Evolutionary conservation across 2,329 filamentous ascomycete genomes (phyloP).

Genomic region (Epichloe scottii): DNA sequence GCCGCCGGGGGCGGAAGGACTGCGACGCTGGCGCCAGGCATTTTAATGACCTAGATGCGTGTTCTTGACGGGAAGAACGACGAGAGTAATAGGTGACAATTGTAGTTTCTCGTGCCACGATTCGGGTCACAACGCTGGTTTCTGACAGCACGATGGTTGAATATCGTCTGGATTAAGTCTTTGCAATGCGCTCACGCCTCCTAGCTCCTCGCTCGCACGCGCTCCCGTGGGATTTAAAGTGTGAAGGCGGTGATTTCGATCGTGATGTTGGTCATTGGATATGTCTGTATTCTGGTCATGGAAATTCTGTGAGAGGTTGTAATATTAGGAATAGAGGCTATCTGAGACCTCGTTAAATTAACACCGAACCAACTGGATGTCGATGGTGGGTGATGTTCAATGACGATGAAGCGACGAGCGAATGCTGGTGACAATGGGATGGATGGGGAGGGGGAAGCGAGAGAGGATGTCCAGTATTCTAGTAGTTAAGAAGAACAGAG

Average conservation of each 20-base stretch:
- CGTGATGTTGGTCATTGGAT: conserved; percentile 40
- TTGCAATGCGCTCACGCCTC: conserved; percentile 20
- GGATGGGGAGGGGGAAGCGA: conserved; percentile 14
- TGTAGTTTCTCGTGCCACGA: conserved; percentile 7
- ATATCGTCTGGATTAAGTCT: conserved; percentile 33
- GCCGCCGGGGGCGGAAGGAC: conserved; percentile 49
- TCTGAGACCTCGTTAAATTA: conserved; percentile 16
- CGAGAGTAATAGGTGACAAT: conserved; percentile 11
- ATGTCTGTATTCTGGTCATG: conserved; percentile 28
- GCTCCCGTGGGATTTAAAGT: conserved; percentile 60
- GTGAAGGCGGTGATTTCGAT: conserved; percentile 45
- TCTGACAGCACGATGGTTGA: conserved; percentile 44
- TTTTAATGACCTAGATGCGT: conserved; percentile 33
- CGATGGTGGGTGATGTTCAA: conserved; percentile 12
- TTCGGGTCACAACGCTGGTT: conserved; percentile 15
- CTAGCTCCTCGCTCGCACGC: conserved; percentile 45
- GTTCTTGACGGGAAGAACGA: conserved; percentile 12
- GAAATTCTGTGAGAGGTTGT: conserved; percentile 24
- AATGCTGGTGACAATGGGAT: conserved; percentile 7
- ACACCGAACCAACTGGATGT: conserved; percentile 12
- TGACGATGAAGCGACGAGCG: conserved; percentile 10
- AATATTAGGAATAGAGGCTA: conserved; percentile 16
- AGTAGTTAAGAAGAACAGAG: conserved; percentile 7
- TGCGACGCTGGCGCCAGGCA: conserved; percentile 60
- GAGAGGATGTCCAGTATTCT: conserved; percentile 10